Percentiles rank a stretch among this genome's conserved stretches.
phyloP scores from a whole-genome alignment of 1,284 basidiomycete species.

The Fistulinella cinereoalba region DNA sequence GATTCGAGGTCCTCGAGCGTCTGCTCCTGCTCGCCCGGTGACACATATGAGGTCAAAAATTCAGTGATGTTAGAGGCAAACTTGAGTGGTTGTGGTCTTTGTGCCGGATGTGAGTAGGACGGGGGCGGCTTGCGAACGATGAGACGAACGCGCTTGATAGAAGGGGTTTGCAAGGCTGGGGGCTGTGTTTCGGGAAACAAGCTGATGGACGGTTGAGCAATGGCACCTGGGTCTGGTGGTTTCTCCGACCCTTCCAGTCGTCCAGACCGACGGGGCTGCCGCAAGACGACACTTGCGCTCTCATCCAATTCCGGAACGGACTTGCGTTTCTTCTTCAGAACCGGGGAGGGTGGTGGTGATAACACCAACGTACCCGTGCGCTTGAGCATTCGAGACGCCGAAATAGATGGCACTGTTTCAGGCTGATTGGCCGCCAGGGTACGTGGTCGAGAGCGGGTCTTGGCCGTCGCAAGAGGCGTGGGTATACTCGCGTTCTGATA shows the following conservation, averaged over 20 bases:
- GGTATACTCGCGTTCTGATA: slow-evolving; percentile 5
- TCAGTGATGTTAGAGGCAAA: slow-evolving; percentile 52
- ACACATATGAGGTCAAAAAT: slow-evolving; percentile 61
- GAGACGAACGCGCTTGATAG: slow-evolving; percentile 61
- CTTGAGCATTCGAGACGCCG: slow-evolving; percentile 13
- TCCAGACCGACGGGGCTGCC: slow-evolving; percentile 21
- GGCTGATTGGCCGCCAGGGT: not conserved
- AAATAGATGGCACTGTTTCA: slow-evolving; percentile 15
- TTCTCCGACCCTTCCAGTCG: slow-evolving; percentile 22
- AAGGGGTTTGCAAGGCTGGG: slow-evolving; percentile 15
- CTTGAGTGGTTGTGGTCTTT: slow-evolving; percentile 54
- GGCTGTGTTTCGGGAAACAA: not conserved
- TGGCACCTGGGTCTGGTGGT: slow-evolving; percentile 13
- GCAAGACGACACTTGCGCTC: not conserved
- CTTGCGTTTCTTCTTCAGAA: slow-evolving; percentile 26
- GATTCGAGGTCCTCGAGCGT: slow-evolving; percentile 42
- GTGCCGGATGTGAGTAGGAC: slow-evolving; percentile 62
- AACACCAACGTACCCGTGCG: slow-evolving; percentile 12
- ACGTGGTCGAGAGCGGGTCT: slow-evolving; percentile 10
- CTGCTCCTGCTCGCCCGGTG: slow-evolving; percentile 49
- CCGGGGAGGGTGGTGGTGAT: slow-evolving; percentile 21
- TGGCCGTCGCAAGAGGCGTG: slow-evolving; percentile 2
- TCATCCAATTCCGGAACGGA: slow-evolving; percentile 11
- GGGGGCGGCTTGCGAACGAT: slow-evolving; percentile 64
- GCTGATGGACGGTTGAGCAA: no score